phyloP scores from a whole-genome alignment of 495 filamentous ascomycete genomes.

The Mytilinidion resinicola region DNA sequence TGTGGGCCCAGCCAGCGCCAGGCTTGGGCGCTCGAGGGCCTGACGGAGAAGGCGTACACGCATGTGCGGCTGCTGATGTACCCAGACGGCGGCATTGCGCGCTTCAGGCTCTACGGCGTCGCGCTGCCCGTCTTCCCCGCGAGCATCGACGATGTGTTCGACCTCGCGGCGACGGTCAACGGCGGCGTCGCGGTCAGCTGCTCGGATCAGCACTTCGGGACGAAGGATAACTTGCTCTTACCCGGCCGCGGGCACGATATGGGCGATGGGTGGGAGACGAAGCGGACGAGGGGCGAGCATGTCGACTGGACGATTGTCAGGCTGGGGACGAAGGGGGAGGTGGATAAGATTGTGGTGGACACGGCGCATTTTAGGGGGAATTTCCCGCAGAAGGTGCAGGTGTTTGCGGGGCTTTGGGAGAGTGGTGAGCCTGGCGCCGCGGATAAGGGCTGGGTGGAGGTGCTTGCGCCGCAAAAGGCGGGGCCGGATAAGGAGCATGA shows the following conservation, averaged over 20 bases:
- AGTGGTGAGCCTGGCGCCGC: conserved; percentile 48
- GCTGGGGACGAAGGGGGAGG: conserved; percentile 63
- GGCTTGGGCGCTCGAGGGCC: conserved; percentile 62
- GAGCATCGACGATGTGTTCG: conserved; percentile 58
- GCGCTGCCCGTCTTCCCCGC: conserved; percentile 66
- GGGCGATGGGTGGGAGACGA: conserved; percentile 94
- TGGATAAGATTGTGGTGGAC: conserved; percentile 72
- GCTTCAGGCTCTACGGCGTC: conserved; percentile 75
- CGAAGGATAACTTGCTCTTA: conserved; percentile 73
- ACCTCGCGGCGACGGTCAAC: conserved; percentile 75
- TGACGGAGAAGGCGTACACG: conserved; percentile 63
- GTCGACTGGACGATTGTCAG: conserved; percentile 80
- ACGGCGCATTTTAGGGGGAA: conserved; percentile 89
- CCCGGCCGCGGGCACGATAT: conserved; percentile 85
- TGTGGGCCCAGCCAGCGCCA: conserved; percentile 74
- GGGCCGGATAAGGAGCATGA: conserved; percentile 79
- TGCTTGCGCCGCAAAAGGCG: conserved; percentile 61
- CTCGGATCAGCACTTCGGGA: conserved; percentile 83
- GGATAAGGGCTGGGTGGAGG: conserved; percentile 61
- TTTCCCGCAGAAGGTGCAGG: conserved; percentile 70
- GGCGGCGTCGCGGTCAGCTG: conserved; percentile 70
- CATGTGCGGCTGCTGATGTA: conserved; percentile 87
- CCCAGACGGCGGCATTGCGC: conserved; percentile 88
- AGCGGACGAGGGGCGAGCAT: conserved; percentile 69
- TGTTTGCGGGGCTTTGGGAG: conserved; percentile 57